phyloP scores from a whole-genome alignment of 2,329 filamentous ascomycete genomes.

The Aspergillus pseudoterreus region DNA sequence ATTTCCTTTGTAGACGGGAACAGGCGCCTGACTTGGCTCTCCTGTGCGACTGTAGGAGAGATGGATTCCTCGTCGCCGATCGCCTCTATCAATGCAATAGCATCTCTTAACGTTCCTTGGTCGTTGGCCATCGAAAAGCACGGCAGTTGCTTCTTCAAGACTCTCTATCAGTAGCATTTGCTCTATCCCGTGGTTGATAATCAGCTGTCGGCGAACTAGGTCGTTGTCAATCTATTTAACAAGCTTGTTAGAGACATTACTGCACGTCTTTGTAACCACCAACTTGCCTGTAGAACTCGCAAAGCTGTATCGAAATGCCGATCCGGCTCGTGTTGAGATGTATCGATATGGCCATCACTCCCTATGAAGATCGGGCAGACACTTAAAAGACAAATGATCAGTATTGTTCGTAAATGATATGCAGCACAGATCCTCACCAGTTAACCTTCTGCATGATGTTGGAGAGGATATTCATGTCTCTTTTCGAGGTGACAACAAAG shows the following conservation, averaged over 20 bases:
- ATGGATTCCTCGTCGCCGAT: constrained; percentile 59
- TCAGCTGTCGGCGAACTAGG: constrained; percentile 72
- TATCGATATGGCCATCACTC: constrained; percentile 53
- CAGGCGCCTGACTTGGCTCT: constrained; percentile 50
- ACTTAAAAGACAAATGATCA: constrained; percentile 27
- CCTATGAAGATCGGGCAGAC: constrained; percentile 63
- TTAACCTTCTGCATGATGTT: constrained; percentile 59
- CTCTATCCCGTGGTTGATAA: constrained; percentile 80
- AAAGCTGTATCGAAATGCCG: constrained; percentile 70
- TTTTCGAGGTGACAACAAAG: constrained; percentile 77
- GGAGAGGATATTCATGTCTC: constrained; percentile 68
- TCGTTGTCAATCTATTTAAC: constrained; percentile 66
- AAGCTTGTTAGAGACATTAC: neutral
- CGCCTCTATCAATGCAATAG: constrained; percentile 59
- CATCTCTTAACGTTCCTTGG: constrained; percentile 70
- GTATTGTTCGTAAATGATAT: constrained; percentile 11
- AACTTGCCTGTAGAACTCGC: constrained; percentile 61
- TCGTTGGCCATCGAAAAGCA: constrained; percentile 62
- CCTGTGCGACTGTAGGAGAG: constrained; percentile 51
- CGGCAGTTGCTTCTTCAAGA: constrained; percentile 61
- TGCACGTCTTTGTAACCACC: neutral
- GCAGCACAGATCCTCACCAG: constrained; percentile 39
- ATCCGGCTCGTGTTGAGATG: constrained; percentile 69
- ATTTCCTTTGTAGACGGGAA: constrained; percentile 50
- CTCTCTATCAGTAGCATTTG: constrained; percentile 75